Evolutionary conservation across 148 eudicot genomes (phyloP), one percentile per base, ranked within the genome.

Genomic region (Dianthus caryophyllus): DNA sequence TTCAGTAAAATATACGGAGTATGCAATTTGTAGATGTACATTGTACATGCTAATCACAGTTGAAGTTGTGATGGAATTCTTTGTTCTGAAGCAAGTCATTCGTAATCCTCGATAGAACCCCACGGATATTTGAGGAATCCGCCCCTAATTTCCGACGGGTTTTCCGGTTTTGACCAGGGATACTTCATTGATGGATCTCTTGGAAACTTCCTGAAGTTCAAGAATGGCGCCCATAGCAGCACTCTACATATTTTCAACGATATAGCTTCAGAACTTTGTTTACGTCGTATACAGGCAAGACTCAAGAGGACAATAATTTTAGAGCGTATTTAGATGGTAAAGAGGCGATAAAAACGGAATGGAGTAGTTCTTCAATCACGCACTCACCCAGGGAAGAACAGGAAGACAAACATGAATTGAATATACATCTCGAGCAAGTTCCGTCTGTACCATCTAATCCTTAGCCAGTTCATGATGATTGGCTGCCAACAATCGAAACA

Each of bases 161-260:
- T 76, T 64, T 83, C 77, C 1, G 96, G 96, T 48, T 70, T 76
- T 5, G 90, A 82, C 97, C 97, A 88, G 4, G 97, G 96, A 71
- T 91, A 82, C 83, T 86, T 82, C 88, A 86, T 81, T 0, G 79
- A 57, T 41, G 97, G 92, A 64, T 91, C 97, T 59, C 97, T 36
- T 0, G 97, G 97, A 52, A 91, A 88, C 60, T 83, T 91, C 66
- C 97, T 83, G 88, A 91, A 88, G 82, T 91, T 91, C 31, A 91
- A 63, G 72, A 91, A 88, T 53, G 97, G 97, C 59, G 96, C 92
- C 97, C 96, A 91, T 15, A 91, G 81, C 81, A 91, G 36, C 30
- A 91, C 64, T 46, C 93, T 91, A 80, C 68, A 68, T 54, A 18
- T 52, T 47, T 21, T 22, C 46, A 54, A 10, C 51, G 20, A 52